Evolutionary conservation across 2,329 filamentous ascomycete genomes (phyloP), one percentile per base, ranked within the genome.

Genomic region (Ceratocystiopsis brevicomis): DNA sequence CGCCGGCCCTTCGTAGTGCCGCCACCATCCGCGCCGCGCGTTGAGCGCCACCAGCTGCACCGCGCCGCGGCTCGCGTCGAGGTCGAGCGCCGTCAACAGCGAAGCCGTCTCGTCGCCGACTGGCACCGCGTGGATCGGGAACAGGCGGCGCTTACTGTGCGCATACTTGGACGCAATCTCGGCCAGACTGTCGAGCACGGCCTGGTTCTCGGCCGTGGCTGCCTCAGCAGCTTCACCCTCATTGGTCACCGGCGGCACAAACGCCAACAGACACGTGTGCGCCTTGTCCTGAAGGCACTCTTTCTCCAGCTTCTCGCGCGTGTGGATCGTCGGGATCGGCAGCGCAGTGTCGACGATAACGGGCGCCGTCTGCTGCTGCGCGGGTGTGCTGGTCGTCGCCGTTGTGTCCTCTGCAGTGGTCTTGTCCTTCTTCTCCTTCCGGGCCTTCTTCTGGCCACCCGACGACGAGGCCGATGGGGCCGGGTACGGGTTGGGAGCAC

Each of bases 1-100:
- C n/a, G 14, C 45, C 4, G 35, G 43, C 8, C 70, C 74, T 40
- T 73, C 63, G 57, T 83, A 90, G 45, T 71, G 73, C 53, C 81
- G 79, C 73, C 78, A 92, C 90, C 90, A 98, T 37, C 73, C 71
- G 43, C 86, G 76, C 54, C 87, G 85, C 32, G 74, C 81, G 59
- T 95, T 95, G 46, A 93, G 59, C 15, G 86, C 86, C 44, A 96
- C 66, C 38, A 96, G 61, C 55, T 87, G 77, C 15, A 85, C 64
- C 8, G 73, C 63, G 1, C 65, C 63, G 3, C 5, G 18, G 21
- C 14, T 2, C 37, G 1, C 61, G 12, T 37, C 58, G 18, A 95
- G 66, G 1, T 66, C 70, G 16, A 95, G 71, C n/a, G 68, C 64
- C 37, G 67, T 61, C 44, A 76, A 65, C 5, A 88, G 58, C 1